Evolutionary conservation across 208 protist species (phyloP).

Genomic region (Zelonia costaricensis): DNA sequence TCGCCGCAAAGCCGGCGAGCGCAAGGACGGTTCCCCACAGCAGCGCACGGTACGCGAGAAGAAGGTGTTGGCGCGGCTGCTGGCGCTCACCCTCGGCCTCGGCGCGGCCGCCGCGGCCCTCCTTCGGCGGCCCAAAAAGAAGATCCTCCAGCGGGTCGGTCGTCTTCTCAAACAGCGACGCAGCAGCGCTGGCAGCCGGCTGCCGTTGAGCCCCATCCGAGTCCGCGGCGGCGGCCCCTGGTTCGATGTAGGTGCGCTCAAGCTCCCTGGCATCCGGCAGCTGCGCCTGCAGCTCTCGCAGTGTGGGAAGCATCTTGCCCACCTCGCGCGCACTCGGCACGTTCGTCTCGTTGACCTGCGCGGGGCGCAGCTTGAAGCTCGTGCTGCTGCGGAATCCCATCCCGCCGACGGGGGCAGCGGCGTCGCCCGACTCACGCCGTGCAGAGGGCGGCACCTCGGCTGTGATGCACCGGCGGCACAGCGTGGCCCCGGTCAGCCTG

Average conservation of each 20-base stretch:
- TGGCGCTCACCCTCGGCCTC: not conserved
- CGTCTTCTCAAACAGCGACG: slow-evolving; percentile 25
- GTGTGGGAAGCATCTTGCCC: slow-evolving; percentile 46
- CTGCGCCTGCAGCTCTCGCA: slow-evolving; percentile 48
- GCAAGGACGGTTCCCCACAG: slow-evolving; percentile 75
- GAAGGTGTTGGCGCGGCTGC: slow-evolving; percentile 39
- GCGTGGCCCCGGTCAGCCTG: no score
- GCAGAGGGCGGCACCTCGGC: no score
- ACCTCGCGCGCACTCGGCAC: slow-evolving; percentile 64
- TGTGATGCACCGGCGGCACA: no score
- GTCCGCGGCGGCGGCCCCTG: not conserved
- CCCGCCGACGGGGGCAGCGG: no score
- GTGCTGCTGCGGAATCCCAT: slow-evolving; percentile 37
- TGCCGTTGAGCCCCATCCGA: not conserved
- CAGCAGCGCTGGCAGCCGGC: not conserved
- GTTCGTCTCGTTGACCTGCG: slow-evolving; percentile 69
- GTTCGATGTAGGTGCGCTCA: slow-evolving; percentile 45
- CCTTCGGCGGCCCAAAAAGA: slow-evolving; percentile 27
- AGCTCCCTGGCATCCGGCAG: slow-evolving; percentile 63
- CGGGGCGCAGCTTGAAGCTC: slow-evolving; percentile 40
- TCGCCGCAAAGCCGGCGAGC: slow-evolving; percentile 39
- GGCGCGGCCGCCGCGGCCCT: slow-evolving; percentile 13
- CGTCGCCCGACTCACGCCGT: no score
- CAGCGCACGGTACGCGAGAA: slow-evolving; percentile 73
- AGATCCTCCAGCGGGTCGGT: slow-evolving; percentile 50